Evolutionary conservation across 2,329 filamentous ascomycete species (phyloP), one percentile per base, ranked within the genome.

Genomic region (Arthrinium puccinioides): DNA sequence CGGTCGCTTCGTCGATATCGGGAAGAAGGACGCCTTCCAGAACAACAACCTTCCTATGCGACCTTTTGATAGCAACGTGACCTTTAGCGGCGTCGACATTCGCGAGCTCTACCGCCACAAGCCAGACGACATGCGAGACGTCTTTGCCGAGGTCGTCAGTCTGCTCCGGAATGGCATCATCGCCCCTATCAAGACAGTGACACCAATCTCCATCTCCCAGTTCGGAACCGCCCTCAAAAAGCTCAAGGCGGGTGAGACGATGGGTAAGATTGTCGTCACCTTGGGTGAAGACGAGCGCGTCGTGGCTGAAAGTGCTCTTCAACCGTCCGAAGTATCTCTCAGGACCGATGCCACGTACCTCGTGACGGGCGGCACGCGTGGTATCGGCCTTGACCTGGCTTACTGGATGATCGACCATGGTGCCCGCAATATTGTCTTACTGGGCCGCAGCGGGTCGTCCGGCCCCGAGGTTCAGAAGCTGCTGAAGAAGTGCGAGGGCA

Each of bases 1-100:
- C 30, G 62, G 62, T 3, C 44, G 55, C 6, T 62, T 65, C 38
- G 32, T 65, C 3, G 61, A 65, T 40, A 53, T 64, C 25, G 55
- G 54, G 1, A 57, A 16, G n/a, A 33, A 55, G 27, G 50, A 49
- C n/a, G 56, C 59, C 33, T 47, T 57, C 5, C 32, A 44, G 25
- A 34, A 41, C 7, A 43, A 43, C 24, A 39, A 41, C 16, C 26
- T 47, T 3, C 23, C 30, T 8, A 45, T 47, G 43, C 28, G 20
- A n/a, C 23, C 30, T 10, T 45, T 47, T 15, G 37, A 44, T 11
- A 34, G 38, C 14, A 46, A 44, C 26, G 38, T 32, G 9, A 44
- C 40, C 7, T 50, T 48, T 19, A 37, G 16, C 19, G 27, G 37
- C 15, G 37, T 53, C 6, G 47, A 50, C 24, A 15, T 49, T n/a